These are phyloP conservation scores for Tuber brumale DNA, from an alignment of 495 filamentous ascomycete genomes.

Conservation along the genomic window DNA sequence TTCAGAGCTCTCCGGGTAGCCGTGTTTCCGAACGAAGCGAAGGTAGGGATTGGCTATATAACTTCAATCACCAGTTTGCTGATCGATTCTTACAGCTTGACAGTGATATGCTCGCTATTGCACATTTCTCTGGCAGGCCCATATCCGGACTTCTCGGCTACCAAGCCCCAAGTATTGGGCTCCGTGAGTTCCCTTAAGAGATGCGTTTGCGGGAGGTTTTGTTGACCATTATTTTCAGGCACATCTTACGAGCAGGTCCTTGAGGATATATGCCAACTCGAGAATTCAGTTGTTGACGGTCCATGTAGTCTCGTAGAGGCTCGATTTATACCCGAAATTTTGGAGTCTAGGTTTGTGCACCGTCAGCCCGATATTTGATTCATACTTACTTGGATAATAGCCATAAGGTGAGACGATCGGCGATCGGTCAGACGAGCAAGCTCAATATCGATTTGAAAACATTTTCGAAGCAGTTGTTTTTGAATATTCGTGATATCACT, in stretches of 20 bases:
- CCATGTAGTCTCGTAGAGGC: constrained; percentile 16
- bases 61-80: background rate
- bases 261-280: constrained; percentile 28
- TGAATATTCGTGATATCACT: constrained; percentile 36
- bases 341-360: constrained; percentile 25
- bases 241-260: constrained; percentile 32
- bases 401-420: constrained; percentile 26
- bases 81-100: constrained; percentile 11
- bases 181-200: constrained; percentile 12
- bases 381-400: constrained; percentile 14
- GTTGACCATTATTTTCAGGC: constrained; percentile 11
- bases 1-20: constrained; percentile 19
- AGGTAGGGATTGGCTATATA: background rate
- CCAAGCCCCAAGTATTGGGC: constrained; percentile 5
- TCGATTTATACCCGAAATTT: constrained; percentile 24
- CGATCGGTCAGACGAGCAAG: constrained; percentile 35
- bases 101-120: constrained; percentile 27
- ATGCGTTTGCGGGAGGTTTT: background rate
- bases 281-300: background rate
- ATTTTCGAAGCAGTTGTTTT: constrained; percentile 38
- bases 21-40: background rate
- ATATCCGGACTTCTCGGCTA: constrained; percentile 36
- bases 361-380: background rate
- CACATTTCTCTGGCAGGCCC: constrained; percentile 35
- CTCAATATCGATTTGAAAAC: constrained; percentile 39